Evolutionary conservation across 1,139 yeast genomes (phyloP), one percentile per base, ranked within the genome.

Genomic region (Kodamaea alishanica): DNA sequence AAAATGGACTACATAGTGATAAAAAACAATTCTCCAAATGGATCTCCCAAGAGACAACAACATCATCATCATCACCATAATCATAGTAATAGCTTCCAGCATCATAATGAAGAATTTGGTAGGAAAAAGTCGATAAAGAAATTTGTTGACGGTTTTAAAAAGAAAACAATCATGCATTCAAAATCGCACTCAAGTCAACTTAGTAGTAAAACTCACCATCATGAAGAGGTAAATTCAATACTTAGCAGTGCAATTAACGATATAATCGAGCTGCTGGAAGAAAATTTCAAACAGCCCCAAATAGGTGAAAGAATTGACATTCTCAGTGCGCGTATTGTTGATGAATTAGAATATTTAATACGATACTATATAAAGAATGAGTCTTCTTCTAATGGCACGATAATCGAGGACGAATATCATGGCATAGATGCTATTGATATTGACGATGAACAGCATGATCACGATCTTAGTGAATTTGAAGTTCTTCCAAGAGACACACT

Each of bases 251-350:
- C 20, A 15, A 15, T 15, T 15, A 15, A 15, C 20, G 20, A 15
- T 15, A 15, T 15, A 15, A 15, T 15, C 20, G 20, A 15, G 20
- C 20, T 15, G 20, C 20, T 15, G 20, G 20, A 15, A 15, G 20
- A 15, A 15, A 15, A 15, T 15, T 15, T 15, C 10, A 51, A 44
- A 9, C 48, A 50, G 22, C 54, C 54, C 15, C 34, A 46, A 10
- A 58, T 67, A 11, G 70, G 71, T 5, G 69, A 69, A 3, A 73
- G 82, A 47, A 73, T 83, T 39, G 97, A 88, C 60, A 67, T 85
- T 9, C 64, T 88, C 41, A 82, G 94, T 56, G 92, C 94, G 2
- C 67, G 94, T 48, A 83, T 87, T 1, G 74, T 86, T 30, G 87
- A 84, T 49, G 95, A 88, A 56, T 75, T 86, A 45, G 77, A 76